Evolutionary conservation across 164 flowering plant species (phyloP).

Genomic region (Liriodendron chinense): DNA sequence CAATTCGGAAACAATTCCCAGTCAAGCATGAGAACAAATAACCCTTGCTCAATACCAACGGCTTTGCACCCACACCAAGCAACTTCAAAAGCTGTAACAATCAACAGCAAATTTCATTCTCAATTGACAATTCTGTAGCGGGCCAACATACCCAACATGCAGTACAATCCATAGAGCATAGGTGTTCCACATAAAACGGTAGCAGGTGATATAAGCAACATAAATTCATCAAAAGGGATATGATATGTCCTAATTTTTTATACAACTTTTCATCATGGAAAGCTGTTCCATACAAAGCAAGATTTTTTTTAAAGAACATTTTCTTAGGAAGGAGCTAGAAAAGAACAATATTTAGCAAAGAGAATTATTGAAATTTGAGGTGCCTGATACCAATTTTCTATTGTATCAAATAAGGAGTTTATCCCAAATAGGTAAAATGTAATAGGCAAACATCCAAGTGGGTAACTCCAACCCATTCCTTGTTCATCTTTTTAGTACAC

Average conservation of each 20-base stretch:
- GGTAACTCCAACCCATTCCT: background rate
- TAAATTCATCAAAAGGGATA: slow-evolving; percentile 9
- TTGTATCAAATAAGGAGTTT: background rate
- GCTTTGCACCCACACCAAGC: slow-evolving; percentile 55
- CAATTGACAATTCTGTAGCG: slow-evolving; percentile 25
- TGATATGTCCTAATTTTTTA: background rate
- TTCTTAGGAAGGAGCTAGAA: background rate
- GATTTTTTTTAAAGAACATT: background rate
- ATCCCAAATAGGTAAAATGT: background rate
- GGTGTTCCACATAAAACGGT: slow-evolving; percentile 7
- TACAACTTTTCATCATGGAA: background rate
- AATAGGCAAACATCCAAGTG: background rate
- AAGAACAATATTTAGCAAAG: background rate
- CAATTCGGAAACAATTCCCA: slow-evolving; percentile 14
- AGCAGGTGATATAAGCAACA: slow-evolving; percentile 7
- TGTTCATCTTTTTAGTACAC: background rate
- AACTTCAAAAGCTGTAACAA: slow-evolving; percentile 68
- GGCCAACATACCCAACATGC: slow-evolving; percentile 30
- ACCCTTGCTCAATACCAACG: slow-evolving; percentile 33
- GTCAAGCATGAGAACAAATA: background rate
- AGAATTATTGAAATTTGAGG: background rate
- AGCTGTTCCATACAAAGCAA: background rate
- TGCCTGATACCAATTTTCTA: background rate
- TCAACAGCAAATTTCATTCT: slow-evolving; percentile 51
- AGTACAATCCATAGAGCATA: slow-evolving; percentile 15